A percentile compares a stretch with the other conserved stretches of the same genome.
Conservation (phyloP, 2,329 filamentous ascomycete genomes). For the Bimuria novae-zelandiae region DNA sequence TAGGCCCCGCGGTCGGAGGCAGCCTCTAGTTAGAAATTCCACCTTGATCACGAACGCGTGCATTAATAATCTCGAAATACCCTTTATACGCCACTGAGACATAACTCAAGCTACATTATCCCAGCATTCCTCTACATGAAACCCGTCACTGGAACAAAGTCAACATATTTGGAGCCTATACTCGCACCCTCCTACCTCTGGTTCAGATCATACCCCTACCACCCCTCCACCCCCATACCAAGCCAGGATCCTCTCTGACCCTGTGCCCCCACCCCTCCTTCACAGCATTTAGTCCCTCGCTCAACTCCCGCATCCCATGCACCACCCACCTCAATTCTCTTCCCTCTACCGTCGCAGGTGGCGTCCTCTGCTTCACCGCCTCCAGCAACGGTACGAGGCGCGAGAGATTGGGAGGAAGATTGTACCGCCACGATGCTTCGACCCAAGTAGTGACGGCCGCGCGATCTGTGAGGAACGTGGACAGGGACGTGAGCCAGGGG, state of each 20-base stretch:
- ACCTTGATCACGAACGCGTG: no score
- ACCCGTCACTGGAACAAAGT: no score
- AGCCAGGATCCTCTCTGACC: slow-evolving; percentile 29
- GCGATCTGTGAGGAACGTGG: slow-evolving; percentile 31
- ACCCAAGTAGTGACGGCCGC: slow-evolving; percentile 36
- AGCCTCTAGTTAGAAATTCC: no score
- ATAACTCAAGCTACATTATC: no score
- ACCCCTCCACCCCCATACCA: slow-evolving; percentile 36
- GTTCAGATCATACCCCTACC: not conserved
- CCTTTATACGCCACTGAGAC: no score
- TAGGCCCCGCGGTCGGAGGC: no score
- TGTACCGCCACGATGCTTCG: slow-evolving; percentile 39
- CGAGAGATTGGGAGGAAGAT: slow-evolving; percentile 34
- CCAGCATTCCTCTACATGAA: no score
- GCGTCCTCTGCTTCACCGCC: slow-evolving; percentile 23
- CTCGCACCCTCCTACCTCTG: no score
- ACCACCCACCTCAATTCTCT: slow-evolving; percentile 33
- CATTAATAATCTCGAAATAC: no score
- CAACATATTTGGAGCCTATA: no score
- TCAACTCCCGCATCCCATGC: slow-evolving; percentile 26
- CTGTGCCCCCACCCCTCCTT: slow-evolving; percentile 26
- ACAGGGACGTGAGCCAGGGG: slow-evolving; percentile 31
- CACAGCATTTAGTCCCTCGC: slow-evolving; percentile 28
- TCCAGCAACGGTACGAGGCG: slow-evolving; percentile 33
- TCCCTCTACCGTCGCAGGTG: slow-evolving; percentile 28